These are phyloP conservation scores for Boletus subcaerulescens DNA, from an alignment of 768 basidiomycete species.

Conservation along the genomic window DNA sequence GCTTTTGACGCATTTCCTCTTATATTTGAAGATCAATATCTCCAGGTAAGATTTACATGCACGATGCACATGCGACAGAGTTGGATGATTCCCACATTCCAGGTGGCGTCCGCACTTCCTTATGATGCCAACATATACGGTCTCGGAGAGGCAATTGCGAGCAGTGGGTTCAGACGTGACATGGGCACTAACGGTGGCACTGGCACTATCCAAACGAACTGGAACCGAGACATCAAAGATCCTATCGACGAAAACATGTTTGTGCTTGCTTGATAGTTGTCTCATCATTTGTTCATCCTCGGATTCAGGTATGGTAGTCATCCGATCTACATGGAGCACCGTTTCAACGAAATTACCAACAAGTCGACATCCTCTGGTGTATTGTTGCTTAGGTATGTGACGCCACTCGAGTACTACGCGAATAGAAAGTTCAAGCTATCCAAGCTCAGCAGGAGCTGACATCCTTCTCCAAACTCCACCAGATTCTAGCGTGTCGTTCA, in stretches of 20 bases:
- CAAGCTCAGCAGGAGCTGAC: conserved; percentile 64
- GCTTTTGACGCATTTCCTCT: conserved; percentile 61
- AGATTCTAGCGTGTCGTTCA: conserved; percentile 49
- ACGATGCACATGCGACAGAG: not conserved
- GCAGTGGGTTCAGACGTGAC: conserved; percentile 63
- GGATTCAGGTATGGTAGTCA: conserved; percentile 60
- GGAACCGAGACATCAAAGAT: conserved; percentile 59
- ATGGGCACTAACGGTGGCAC: conserved; percentile 44
- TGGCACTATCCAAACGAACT: conserved; percentile 63
- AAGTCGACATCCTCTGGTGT: conserved; percentile 68
- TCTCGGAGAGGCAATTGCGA: conserved; percentile 67
- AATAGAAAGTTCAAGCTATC: conserved; percentile 3
- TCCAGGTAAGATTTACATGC: conserved; percentile 45
- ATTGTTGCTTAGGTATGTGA: conserved; percentile 57
- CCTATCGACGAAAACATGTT: conserved; percentile 66
- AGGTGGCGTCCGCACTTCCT: conserved; percentile 67
- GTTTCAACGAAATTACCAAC: conserved; percentile 47
- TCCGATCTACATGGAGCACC: conserved; percentile 68
- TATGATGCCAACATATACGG: conserved; percentile 70
- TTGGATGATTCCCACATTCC: not conserved
- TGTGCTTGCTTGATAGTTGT: conserved; percentile 2
- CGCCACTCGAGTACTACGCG: not conserved
- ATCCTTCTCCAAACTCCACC: conserved; percentile 62
- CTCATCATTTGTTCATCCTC: not conserved
- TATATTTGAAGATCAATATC: conserved; percentile 75